Evolutionary conservation across 164 flowering plant genomes (phyloP), one percentile per base, ranked within the genome.

Genomic region (Vitis rotundifolia): DNA sequence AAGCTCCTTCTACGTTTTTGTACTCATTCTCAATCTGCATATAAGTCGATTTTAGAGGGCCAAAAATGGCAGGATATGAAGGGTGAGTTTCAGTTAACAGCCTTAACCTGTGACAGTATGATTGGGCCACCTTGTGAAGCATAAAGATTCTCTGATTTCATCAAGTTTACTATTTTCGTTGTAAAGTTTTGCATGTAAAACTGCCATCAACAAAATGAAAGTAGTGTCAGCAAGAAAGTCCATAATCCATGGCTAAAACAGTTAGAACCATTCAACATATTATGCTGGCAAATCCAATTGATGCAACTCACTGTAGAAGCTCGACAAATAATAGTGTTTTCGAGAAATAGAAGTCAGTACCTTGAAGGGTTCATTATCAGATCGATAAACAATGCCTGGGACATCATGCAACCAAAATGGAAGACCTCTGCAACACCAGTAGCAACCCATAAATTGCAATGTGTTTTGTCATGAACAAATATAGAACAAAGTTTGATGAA

Each of bases 61-160:
- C 2, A 73, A 49, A 29, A 8, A 63, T 22, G 7, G 3, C 2
- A 49, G 26, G 44, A 15, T 26, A 11, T 22, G 18, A 10, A 8
- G 8, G 2, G 49, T 58, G 47, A 18, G n/a, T 8, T 57, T 57
- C 9, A 14, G 15, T 29, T 11, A 3, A 26, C 60, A 49, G 44
- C 10, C 64, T 5, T 28, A 15, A 91, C 99, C 91, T 96, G 99
- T 67, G 99, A 91, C 2, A 96, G 73, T 67, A 96, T 88, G 65
- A 96, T 91, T 0, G 99, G 97, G 6, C 99, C 99, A 75, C 99
- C 99, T 85, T 91, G 97, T 28, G 99, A 91, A 72, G 95, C 97
- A 84, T 77, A 93, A 54, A 96, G 59, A 0, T 70, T 68, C 68
- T 88, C 86, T 11, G 86, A 68, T 75, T 91, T 91, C 95, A 96